phyloP scores from a whole-genome alignment of 2,329 filamentous ascomycete species.

The Aspergillus uvarum region DNA sequence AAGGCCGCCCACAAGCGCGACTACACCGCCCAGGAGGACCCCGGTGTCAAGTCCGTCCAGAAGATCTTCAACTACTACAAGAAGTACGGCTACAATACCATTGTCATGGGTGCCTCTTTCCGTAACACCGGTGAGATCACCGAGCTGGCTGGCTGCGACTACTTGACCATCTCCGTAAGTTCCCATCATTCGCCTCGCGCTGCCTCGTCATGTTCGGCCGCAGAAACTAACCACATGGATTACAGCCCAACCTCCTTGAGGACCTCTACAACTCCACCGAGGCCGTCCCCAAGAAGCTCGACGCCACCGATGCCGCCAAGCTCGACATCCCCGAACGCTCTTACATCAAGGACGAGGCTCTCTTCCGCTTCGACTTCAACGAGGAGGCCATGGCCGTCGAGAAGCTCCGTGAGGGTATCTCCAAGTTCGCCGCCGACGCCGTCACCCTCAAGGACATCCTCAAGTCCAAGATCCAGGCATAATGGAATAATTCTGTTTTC shows the following conservation, averaged over 20 bases:
- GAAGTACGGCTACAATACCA: slow-evolving; percentile 98
- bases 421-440: slow-evolving; percentile 97
- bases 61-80: slow-evolving; percentile 99
- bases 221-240: slow-evolving; percentile 17
- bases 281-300: slow-evolving; percentile 87
- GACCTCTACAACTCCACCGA: slow-evolving; percentile 83
- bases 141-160: slow-evolving; percentile 96
- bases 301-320: slow-evolving; percentile 62
- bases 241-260: slow-evolving; percentile 85
- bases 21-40: slow-evolving; percentile 85
- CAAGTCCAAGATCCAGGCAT: slow-evolving; percentile 72
- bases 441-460: slow-evolving; percentile 90
- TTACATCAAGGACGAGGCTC: slow-evolving; percentile 85
- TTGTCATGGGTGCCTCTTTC: slow-evolving; percentile 99
- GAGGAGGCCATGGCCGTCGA: slow-evolving; percentile 99
- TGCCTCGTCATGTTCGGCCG: neutral
- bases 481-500: slow-evolving; percentile 12
- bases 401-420: slow-evolving; percentile 99
- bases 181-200: neutral
- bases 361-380: slow-evolving; percentile 99
- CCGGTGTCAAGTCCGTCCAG: slow-evolving; percentile 92
- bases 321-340: slow-evolving; percentile 82
- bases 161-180: slow-evolving; percentile 92
- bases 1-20: slow-evolving; percentile 95
- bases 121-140: slow-evolving; percentile 95